Evolutionary conservation across 2,329 filamentous ascomycete species (phyloP), one percentile per base, ranked within the genome.

Genomic region (Ophiosphaerella herpotricha): DNA sequence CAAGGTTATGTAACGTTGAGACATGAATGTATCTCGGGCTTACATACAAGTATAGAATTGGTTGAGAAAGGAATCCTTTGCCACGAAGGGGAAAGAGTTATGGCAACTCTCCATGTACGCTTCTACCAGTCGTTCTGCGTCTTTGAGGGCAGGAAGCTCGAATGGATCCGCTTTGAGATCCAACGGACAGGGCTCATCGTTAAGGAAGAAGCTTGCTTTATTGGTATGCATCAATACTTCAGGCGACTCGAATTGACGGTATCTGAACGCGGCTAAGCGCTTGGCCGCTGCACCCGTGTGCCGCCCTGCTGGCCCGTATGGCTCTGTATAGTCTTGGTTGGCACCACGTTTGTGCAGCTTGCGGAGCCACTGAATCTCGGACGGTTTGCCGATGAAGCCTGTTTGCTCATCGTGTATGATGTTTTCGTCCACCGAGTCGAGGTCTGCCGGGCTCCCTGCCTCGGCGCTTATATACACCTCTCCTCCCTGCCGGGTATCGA

Each of bases 11-110:
- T 31, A 29, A 12, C 8, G 6, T 26, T 29, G 39, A 13, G 24
- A 6, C 7, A 11, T 29, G 7, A 1, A 32, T 31, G 12, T 33
- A 26, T 5, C 14, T 29, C 18, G 23, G 23, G 31, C 29, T 13
- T 8, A 53, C 57, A 7, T 54, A 60, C 51, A 73, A 4, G 59
- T 54, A 39, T 66, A 55, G 46, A 74, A 75, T 39, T 72, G 64
- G 8, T 46, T 47, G 7, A 57, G 43, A 43, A 76, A 74, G 0
- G 60, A 55, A 18, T 57, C 60, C 58, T 73, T 50, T 18, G 60
- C 40, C 53, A 66, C 49, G 57, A 76, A 53, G 54, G 70, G 50
- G 42, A 52, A 66, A 4, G 55, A 52, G 13, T 46, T 46, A 8
- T 54, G 58, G 9, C 50, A 52, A 7, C 62, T 69, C 2, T 63